phyloP scores from a whole-genome alignment of 2,329 filamentous ascomycete genomes.

The Fusarium oligoseptatum region DNA sequence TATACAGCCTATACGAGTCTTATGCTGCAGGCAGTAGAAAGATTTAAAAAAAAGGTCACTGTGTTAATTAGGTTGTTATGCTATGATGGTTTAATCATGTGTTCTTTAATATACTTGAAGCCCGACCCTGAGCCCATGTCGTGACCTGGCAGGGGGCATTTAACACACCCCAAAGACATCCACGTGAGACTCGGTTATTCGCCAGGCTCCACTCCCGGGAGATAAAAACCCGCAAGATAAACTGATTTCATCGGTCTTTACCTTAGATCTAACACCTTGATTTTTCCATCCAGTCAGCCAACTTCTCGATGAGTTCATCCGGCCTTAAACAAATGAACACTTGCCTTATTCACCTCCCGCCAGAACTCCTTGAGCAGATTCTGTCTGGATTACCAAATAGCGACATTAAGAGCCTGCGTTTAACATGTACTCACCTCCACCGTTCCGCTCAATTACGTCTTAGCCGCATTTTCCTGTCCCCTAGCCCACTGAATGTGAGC shows the following conservation, averaged over 20 bases:
- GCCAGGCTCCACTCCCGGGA: background rate
- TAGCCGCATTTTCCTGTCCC: slow-evolving; percentile 54
- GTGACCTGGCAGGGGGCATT: background rate
- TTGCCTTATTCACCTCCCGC: background rate
- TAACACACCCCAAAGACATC: background rate
- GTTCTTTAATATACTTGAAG: background rate
- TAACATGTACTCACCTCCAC: background rate
- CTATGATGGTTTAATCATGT: background rate
- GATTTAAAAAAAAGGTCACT: no score
- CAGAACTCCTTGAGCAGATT: slow-evolving; percentile 1
- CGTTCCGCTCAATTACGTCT: background rate
- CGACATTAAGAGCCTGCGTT: slow-evolving; percentile 14
- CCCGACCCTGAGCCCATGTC: background rate
- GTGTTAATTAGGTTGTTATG: no score
- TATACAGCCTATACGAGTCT: background rate
- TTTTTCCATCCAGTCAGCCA: background rate
- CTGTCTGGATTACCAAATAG: background rate
- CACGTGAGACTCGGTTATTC: background rate
- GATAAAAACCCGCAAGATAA: background rate
- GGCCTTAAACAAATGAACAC: background rate
- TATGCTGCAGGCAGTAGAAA: background rate
- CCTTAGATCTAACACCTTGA: background rate
- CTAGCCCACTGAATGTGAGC: slow-evolving; percentile 54
- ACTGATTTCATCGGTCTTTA: background rate
- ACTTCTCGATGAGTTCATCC: background rate